A percentile compares a stretch with the other conserved stretches of the same genome.
These are phyloP conservation scores for Candida xiaguanensis DNA, from an alignment of 805 yeast genomes.

Conservation along the genomic window DNA sequence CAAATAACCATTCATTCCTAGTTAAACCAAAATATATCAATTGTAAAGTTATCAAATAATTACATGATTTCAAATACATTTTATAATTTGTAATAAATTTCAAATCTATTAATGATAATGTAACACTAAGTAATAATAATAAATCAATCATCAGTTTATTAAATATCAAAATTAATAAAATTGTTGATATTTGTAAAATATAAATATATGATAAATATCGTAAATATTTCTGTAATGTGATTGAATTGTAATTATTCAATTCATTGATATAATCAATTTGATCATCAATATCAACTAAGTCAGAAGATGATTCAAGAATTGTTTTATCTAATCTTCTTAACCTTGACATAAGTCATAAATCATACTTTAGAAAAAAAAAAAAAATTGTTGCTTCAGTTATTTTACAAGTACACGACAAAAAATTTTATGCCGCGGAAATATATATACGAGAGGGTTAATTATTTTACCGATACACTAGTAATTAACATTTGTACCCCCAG, in stretches of 20 bases:
- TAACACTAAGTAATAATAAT: slow-evolving; percentile 1
- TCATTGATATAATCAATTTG: slow-evolving; percentile 9
- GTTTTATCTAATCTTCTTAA: slow-evolving; percentile 14
- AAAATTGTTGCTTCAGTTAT: too few relatives aligned
- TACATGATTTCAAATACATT: background rate
- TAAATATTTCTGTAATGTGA: slow-evolving; percentile 1
- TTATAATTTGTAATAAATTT: background rate
- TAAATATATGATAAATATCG: slow-evolving; percentile 3
- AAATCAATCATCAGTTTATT: background rate
- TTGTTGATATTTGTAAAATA: slow-evolving; percentile 2
- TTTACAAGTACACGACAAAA: too few relatives aligned
- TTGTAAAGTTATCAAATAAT: background rate
- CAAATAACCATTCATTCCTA: background rate
- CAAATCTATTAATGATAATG: slow-evolving; percentile 3
- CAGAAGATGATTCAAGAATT: slow-evolving; percentile 11
- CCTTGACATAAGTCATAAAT: too few relatives aligned
- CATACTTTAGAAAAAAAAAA: too few relatives aligned
- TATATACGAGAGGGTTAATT: too few relatives aligned
- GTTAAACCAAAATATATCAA: background rate
- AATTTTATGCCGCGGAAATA: too few relatives aligned
- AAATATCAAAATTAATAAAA: slow-evolving; percentile 3
- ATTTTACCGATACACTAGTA: too few relatives aligned
- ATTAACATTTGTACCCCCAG: too few relatives aligned
- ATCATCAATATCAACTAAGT: slow-evolving; percentile 11
- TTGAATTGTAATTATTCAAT: slow-evolving; percentile 2